phyloP scores from a whole-genome alignment of 192 early-diverging fungal species.

The Podila minutissima region DNA sequence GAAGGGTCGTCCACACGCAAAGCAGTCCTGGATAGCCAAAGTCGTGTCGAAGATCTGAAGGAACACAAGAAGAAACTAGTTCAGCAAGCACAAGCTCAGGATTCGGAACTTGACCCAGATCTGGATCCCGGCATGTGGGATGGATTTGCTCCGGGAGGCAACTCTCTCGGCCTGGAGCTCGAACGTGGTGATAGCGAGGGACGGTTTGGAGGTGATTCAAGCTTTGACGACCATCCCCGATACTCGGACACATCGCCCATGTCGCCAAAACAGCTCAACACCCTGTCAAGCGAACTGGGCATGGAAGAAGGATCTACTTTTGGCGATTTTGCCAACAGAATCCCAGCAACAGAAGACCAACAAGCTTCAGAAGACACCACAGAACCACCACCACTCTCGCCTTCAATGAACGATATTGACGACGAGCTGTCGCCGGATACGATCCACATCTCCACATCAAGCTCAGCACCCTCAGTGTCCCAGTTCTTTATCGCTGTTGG shows the following conservation, averaged over 20 bases:
- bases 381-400: too few species aligned
- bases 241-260: not conserved
- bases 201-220: not conserved
- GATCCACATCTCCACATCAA: not conserved
- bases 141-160: not conserved
- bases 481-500: not conserved
- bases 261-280: not conserved
- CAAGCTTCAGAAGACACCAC: too few species aligned
- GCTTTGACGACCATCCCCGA: not conserved
- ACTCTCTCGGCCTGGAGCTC: conserved; percentile 21
- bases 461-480: not conserved
- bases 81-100: not conserved
- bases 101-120: conserved; percentile 27
- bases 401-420: not conserved
- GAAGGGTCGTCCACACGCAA: not conserved
- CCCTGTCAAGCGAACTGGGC: not conserved
- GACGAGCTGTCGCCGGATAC: conserved; percentile 1
- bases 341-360: not conserved
- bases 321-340: not conserved
- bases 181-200: conserved; percentile 1
- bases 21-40: not conserved
- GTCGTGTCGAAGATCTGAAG: not conserved
- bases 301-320: not conserved
- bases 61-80: not conserved
- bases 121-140: conserved; percentile 12